Conservation (phyloP, 208 protist genomes). For the Acanthamoeba rhysodes region DNA sequence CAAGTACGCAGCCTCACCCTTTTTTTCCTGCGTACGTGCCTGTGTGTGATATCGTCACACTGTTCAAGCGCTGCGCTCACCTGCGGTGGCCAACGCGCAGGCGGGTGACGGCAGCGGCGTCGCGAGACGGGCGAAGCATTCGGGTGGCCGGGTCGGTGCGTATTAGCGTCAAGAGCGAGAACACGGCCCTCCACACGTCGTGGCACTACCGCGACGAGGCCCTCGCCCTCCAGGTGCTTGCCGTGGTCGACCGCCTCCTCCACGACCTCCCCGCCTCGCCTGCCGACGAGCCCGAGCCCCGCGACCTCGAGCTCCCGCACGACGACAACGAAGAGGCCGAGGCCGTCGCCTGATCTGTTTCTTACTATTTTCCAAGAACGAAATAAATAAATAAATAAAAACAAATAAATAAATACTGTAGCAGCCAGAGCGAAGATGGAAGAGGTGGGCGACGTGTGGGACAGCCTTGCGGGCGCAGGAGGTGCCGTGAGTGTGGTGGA, state of each 20-base stretch:
- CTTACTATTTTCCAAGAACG: neutral
- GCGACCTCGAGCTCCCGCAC: neutral
- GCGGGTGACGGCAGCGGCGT: constrained; percentile 13
- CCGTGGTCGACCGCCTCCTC: constrained; percentile 16
- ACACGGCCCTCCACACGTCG: neutral
- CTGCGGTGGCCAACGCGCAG: neutral
- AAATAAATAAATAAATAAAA: neutral
- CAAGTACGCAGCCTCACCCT: neutral
- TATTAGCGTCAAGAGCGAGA: neutral
- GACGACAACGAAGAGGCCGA: neutral
- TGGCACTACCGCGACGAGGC: constrained; percentile 27
- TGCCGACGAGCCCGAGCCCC: neutral
- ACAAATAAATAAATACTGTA: neutral
- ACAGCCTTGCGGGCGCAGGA: neutral
- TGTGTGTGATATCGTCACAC: neutral
- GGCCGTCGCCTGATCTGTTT: too few relatives aligned
- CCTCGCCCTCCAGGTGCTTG: neutral
- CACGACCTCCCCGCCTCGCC: neutral
- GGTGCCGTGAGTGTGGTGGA: neutral
- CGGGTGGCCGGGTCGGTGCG: constrained; percentile 3
- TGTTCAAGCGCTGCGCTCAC: neutral
- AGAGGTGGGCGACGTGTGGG: neutral
- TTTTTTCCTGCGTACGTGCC: neutral
- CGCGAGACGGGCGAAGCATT: constrained; percentile 26
- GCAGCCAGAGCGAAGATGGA: neutral